Evolutionary conservation across 345 rosid genomes (phyloP).

Genomic region (Microthlaspi erraticum): DNA sequence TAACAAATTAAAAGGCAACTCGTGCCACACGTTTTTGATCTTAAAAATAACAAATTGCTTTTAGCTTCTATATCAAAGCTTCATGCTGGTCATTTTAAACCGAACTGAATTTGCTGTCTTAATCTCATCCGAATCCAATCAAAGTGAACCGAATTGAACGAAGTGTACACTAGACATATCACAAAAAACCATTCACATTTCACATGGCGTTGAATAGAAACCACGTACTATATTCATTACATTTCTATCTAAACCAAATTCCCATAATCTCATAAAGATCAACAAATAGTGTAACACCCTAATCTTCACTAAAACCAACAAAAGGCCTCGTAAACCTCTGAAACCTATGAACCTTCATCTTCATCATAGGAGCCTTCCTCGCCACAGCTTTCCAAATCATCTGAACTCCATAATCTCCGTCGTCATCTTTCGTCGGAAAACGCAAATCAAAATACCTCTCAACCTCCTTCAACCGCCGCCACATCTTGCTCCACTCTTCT

Average conservation of each 20-base stretch:
- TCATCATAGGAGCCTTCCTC: conserved; percentile 68
- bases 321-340: conserved; percentile 53
- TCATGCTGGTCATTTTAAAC: neutral
- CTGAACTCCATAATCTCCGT: conserved; percentile 63
- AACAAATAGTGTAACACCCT: neutral
- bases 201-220: neutral
- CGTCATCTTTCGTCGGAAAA: conserved; percentile 65
- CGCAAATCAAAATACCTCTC: conserved; percentile 63
- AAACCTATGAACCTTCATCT: conserved; percentile 68
- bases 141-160: no score
- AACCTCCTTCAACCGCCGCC: conserved; percentile 65
- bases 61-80: no score
- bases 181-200: neutral
- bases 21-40: no score
- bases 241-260: conserved; percentile 8
- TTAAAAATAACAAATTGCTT: no score
- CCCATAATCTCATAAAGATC: neutral
- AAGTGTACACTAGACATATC: neutral
- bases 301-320: neutral
- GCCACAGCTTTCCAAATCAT: conserved; percentile 94
- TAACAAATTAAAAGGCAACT: no score
- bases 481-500: conserved; percentile 82
- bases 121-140: no score
- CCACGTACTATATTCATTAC: neutral
- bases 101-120: neutral